Base-by-base conservation (phyloP, 2,329 filamentous ascomycete species). In the Arthrobotrys pseudoclavata region DNA sequence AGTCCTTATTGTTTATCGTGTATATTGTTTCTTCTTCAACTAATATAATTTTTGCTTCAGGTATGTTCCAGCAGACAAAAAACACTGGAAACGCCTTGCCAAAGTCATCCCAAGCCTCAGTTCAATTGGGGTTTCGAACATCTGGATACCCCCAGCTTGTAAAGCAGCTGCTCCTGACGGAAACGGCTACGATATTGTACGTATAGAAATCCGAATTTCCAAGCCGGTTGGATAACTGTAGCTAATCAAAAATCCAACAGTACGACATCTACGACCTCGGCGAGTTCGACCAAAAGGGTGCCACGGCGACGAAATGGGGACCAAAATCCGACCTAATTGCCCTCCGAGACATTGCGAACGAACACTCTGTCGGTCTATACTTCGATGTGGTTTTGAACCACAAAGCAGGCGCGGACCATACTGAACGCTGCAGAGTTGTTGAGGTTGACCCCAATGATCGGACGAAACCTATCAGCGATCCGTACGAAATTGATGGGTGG, bases 351-450 rank as follows among this genome's bases (percentile, higher is more conserved):
- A 83, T 84, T 12, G 89, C 89, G 0, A 85, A 87, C 62, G 83
- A 86, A 42, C 80, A 86, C 24, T 87, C 86, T 0, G 85, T 92
- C 7, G 86, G 87, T 0, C 80, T 92, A 0, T 87, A 91, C 79
- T 92, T 90, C 86, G 91, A 92, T 82, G 89, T 90, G 0, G 90
- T 93, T 5, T 84, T 92, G 52, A 93, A 92, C 81, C 91, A 92
- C 82, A 92, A 91, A 82, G 89, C 90, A 1, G 90, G 87, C 1
- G 91, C 89, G 5, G 91, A 93, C 82, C 85, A 85, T 63, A 89
- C 87, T 26, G 91, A 92, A 82, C 86, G 87, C 67, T 90, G 87
- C 70, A 84, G 85, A 74, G 90, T 89, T 1, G 86, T 91, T 52
- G 89, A 90, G 82, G 91, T 92, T 24, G 87, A 92, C 81, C 82